Conservation (phyloP, 768 basidiomycete species). For the Hypholoma sublateritium region DNA sequence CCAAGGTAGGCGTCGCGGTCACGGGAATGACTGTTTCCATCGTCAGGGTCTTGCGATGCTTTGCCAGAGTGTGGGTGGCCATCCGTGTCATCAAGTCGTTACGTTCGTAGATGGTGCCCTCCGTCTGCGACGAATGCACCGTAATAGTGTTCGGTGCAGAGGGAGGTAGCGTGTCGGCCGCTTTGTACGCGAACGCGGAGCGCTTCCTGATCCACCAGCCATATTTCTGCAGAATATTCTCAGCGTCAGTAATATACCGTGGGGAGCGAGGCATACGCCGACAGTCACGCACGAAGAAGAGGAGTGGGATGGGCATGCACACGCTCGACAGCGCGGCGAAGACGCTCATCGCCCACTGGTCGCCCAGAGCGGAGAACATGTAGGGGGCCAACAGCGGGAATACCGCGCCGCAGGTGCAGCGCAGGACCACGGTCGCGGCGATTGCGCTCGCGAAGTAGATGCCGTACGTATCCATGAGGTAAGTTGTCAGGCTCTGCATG, state of each 20-base stretch:
- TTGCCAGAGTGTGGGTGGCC: neutral
- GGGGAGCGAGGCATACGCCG: neutral
- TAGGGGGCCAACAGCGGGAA: conserved; percentile 60
- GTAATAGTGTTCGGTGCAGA: conserved; percentile 12
- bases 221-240: conserved; percentile 40
- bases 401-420: conserved; percentile 59
- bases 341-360: conserved; percentile 53
- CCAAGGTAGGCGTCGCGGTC: conserved; percentile 1
- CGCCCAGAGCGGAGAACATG: conserved; percentile 53
- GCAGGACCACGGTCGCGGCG: conserved; percentile 66
- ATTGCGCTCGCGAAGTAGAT: conserved; percentile 68
- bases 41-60: conserved; percentile 15
- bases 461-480: conserved; percentile 71
- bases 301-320: conserved; percentile 55
- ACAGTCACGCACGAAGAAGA: conserved; percentile 49
- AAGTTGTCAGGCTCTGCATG: conserved; percentile 63
- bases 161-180: conserved; percentile 17
- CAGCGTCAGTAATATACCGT: conserved; percentile 4
- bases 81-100: conserved; percentile 12
- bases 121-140: conserved; percentile 20
- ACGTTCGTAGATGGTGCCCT: conserved; percentile 18
- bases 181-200: conserved; percentile 44
- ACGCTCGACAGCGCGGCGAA: conserved; percentile 51
- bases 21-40: conserved; percentile 12
- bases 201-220: conserved; percentile 46